Base-by-base conservation (phyloP, 1,139 yeast genomes). In the Suzukiozyma palmioleophila region DNA sequence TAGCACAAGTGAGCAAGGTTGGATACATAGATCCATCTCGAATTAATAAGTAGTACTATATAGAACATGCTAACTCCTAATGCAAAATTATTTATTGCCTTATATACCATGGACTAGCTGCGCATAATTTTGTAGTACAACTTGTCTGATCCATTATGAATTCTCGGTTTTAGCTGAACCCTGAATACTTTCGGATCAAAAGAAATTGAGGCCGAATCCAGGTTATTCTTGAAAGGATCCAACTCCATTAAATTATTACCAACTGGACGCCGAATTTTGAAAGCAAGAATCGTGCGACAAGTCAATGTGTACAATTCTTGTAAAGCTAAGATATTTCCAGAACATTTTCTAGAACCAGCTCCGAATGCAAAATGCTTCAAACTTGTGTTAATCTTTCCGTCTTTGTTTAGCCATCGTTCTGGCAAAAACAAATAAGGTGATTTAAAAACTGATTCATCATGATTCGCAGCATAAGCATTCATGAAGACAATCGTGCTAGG, bases 401-500 rank as follows among this genome's bases (percentile, higher is more conserved):
- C 43, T 1, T 48, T 43, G 38, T 69, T 66, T 22, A 84, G 54
- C 75, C 79, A 84, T 38, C 94, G 56, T 27, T 68, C 73, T 0
- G 92, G 92, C 8, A 59, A 48, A 53, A 83, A 84, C 25, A 49
- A 50, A 51, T 59, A 58, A 0, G 92, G 86, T 24, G 72, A 53
- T n/a, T 53, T 44, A 46, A 74, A 84, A 10, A 57, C 57, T 2
- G 42, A 41, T 0, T 61, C 57, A 51, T 84, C 92, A 55, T 83
- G 86, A 52, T 84, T 83, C 1, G 84, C 90, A 1, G 84, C 80
- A 62, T 71, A 81, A 1, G 86, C 73, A 51, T 84, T 84, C 83
- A 84, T 76, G 33, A 81, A 63, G 36, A 84, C 50, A 0, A 71
- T 66, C 0, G 89, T 78, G 1, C 76, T 75, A 7, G 58, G 48